Evolutionary conservation across 176 grass and related monocot genomes (phyloP).

Genomic region (Raddia guianensis): DNA sequence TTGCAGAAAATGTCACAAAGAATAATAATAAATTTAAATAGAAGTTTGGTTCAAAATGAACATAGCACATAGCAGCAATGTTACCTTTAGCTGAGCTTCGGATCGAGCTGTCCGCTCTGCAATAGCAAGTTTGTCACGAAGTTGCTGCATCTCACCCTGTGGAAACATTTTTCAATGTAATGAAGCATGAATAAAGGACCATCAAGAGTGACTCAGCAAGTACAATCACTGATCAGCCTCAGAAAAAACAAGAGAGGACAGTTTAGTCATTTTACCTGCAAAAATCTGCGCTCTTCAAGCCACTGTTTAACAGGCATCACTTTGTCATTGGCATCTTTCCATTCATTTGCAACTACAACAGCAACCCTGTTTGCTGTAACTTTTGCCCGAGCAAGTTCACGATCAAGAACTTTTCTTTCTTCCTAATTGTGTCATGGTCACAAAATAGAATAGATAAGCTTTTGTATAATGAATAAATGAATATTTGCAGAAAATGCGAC

Average conservation of each 20-base stretch:
- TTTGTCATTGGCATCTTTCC: slow-evolving; percentile 99
- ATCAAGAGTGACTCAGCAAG: neutral
- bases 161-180: slow-evolving; percentile 27
- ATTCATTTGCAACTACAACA: slow-evolving; percentile 93
- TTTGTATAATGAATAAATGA: slow-evolving; percentile 18
- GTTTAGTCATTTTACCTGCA: slow-evolving; percentile 61
- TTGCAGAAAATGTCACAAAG: neutral
- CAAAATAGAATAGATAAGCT: slow-evolving; percentile 26
- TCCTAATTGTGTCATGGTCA: slow-evolving; percentile 56
- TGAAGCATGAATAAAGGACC: slow-evolving; percentile 18
- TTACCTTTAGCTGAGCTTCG: slow-evolving; percentile 92
- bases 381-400: slow-evolving; percentile 89
- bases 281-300: slow-evolving; percentile 97
- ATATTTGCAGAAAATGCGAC: slow-evolving; percentile 1
- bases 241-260: slow-evolving; percentile 27
- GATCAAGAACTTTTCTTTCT: slow-evolving; percentile 85
- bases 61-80: neutral
- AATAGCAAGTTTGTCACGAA: slow-evolving; percentile 90
- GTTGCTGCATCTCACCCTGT: slow-evolving; percentile 97
- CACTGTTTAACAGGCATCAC: slow-evolving; percentile 99
- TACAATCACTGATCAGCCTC: neutral
- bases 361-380: slow-evolving; percentile 96
- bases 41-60: slow-evolving; percentile 23
- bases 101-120: slow-evolving; percentile 77
- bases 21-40: neutral